Evolutionary conservation across 1,139 yeast genomes (phyloP).

Genomic region (Scheffersomyces segobiensis): DNA sequence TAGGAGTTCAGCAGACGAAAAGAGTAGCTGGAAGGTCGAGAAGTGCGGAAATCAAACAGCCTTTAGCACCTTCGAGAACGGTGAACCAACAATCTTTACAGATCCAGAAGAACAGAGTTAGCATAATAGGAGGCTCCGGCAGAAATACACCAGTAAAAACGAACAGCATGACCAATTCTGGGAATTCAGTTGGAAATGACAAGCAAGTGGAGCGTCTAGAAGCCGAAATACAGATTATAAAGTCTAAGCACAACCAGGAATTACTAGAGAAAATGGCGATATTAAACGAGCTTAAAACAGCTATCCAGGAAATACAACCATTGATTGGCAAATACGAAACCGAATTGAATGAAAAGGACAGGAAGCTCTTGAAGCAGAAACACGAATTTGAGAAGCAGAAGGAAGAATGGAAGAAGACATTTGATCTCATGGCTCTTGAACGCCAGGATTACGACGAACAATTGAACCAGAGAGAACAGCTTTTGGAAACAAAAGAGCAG

Average conservation of each 20-base stretch:
- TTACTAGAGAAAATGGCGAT: slow-evolving; percentile 37
- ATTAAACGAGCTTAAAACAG: slow-evolving; percentile 41
- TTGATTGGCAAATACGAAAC: slow-evolving; percentile 46
- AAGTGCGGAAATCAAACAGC: neutral
- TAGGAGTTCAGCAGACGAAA: neutral
- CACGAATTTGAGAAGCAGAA: slow-evolving; percentile 53
- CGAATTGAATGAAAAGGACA: slow-evolving; percentile 44
- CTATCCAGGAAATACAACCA: slow-evolving; percentile 49
- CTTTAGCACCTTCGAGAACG: slow-evolving; percentile 8
- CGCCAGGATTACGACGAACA: slow-evolving; percentile 41
- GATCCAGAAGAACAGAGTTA: neutral
- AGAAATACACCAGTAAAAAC: neutral
- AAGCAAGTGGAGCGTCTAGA: slow-evolving; percentile 4
- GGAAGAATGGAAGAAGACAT: slow-evolving; percentile 57
- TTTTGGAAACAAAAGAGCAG: slow-evolving; percentile 4
- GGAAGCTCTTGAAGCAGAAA: slow-evolving; percentile 42
- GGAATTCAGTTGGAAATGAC: neutral
- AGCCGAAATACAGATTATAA: slow-evolving; percentile 14
- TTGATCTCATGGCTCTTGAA: slow-evolving; percentile 50
- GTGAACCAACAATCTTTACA: neutral
- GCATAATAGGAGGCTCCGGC: neutral
- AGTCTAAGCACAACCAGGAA: slow-evolving; percentile 25
- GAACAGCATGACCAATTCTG: neutral
- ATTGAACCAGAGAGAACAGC: neutral
- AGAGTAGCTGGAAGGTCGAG: neutral